These are phyloP conservation scores for Eurotiales sp. DNA, from an alignment of 2,329 filamentous ascomycete genomes.

Conservation along the genomic window DNA sequence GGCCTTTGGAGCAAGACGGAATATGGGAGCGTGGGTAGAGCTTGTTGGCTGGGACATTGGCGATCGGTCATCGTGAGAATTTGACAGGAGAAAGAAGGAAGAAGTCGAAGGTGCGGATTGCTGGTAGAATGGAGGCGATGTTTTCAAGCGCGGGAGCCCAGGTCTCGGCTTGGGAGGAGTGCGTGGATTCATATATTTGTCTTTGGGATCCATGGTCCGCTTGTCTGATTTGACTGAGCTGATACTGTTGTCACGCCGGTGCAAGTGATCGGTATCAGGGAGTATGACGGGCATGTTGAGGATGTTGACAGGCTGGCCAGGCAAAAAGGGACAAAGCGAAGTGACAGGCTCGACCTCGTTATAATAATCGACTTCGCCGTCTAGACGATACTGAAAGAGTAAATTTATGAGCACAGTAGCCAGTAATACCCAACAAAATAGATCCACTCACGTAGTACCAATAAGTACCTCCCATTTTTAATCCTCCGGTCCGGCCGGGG, in stretches of 20 bases:
- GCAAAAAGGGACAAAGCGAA: slow-evolving; percentile 76
- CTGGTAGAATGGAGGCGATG: slow-evolving; percentile 36
- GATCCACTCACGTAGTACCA: slow-evolving; percentile 79
- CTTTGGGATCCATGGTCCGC: slow-evolving; percentile 73
- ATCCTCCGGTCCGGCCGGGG: slow-evolving; percentile 66
- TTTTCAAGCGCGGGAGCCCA: slow-evolving; percentile 37
- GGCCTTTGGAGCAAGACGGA: slow-evolving; percentile 23
- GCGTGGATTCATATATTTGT: slow-evolving; percentile 69
- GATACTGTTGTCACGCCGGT: slow-evolving; percentile 63
- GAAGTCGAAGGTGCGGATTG: slow-evolving; percentile 23
- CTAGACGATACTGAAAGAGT: slow-evolving; percentile 68
- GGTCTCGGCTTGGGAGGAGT: slow-evolving; percentile 51
- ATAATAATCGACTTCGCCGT: slow-evolving; percentile 72
- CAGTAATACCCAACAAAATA: not conserved
- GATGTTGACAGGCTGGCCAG: slow-evolving; percentile 82
- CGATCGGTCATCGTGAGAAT: slow-evolving; percentile 24
- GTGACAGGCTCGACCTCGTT: slow-evolving; percentile 71
- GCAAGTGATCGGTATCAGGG: slow-evolving; percentile 41
- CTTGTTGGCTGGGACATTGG: slow-evolving; percentile 36
- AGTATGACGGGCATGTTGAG: slow-evolving; percentile 73
- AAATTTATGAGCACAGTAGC: not conserved
- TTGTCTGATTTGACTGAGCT: slow-evolving; percentile 57
- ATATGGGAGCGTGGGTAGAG: slow-evolving; percentile 20
- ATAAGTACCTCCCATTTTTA: slow-evolving; percentile 90
- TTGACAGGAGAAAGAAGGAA: slow-evolving; percentile 24